A percentile compares a stretch with the other conserved stretches of the same genome.
Evolutionary conservation across 1,139 yeast genomes (phyloP).

Genomic region (Arxiozyma telluris): DNA sequence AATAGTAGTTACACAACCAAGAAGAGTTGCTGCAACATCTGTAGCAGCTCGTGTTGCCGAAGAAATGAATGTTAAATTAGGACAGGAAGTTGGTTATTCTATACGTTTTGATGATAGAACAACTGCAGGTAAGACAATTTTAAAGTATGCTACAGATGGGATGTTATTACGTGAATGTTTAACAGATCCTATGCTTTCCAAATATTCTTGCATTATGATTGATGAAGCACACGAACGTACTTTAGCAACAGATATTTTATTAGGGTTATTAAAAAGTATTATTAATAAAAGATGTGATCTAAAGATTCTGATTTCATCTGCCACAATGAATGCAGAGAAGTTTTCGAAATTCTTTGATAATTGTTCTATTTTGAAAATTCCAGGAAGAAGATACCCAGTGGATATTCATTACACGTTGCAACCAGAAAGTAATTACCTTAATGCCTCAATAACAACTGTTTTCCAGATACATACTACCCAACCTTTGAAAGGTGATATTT

Average conservation of each 20-base stretch:
- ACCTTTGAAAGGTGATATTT: constrained; percentile 66
- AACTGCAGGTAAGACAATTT: constrained; percentile 40
- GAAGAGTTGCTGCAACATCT: constrained; percentile 65
- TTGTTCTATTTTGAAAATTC: constrained; percentile 81
- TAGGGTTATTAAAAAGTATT: constrained; percentile 74
- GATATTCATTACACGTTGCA: constrained; percentile 76
- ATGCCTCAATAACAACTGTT: constrained; percentile 78
- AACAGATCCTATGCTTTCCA: constrained; percentile 58
- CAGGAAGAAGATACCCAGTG: constrained; percentile 86
- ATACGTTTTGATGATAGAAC: constrained; percentile 58
- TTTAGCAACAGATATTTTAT: constrained; percentile 77
- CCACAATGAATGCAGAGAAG: constrained; percentile 84
- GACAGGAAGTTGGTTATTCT: constrained; percentile 60
- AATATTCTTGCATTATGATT: constrained; percentile 77
- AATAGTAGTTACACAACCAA: constrained; percentile 67
- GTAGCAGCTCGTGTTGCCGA: constrained; percentile 63
- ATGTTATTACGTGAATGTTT: constrained; percentile 80
- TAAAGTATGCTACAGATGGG: constrained; percentile 86
- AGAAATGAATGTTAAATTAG: constrained; percentile 50
- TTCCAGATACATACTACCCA: constrained; percentile 74
- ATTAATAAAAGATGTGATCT: constrained; percentile 53
- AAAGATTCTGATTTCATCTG: constrained; percentile 75
- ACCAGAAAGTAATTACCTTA: constrained; percentile 84
- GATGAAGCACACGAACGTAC: constrained; percentile 98
- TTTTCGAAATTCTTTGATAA: constrained; percentile 69